phyloP scores from a whole-genome alignment of 169 alveolate genomes.

The Plasmodium yoelii region DNA sequence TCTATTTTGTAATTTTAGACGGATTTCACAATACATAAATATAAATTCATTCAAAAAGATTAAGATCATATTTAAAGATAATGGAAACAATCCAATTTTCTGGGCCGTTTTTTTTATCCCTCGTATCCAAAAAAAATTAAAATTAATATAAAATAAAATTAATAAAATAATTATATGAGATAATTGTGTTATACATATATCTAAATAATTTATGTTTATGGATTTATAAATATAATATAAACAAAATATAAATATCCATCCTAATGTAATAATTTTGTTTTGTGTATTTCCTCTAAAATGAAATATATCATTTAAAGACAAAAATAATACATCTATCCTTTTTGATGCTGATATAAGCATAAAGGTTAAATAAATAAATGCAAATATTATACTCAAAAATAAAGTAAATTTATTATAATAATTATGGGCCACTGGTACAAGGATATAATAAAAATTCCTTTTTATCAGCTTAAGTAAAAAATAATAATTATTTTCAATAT shows the following conservation, averaged over 20 bases:
- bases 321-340: slow-evolving; percentile 53
- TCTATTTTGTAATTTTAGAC: slow-evolving; percentile 11
- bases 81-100: slow-evolving; percentile 19
- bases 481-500: slow-evolving; percentile 28
- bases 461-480: slow-evolving; percentile 31
- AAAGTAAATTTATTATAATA: slow-evolving; percentile 19
- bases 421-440: slow-evolving; percentile 48
- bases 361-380: slow-evolving; percentile 22
- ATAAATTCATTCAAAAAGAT: slow-evolving; percentile 30
- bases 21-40: slow-evolving; percentile 43
- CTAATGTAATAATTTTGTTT: not conserved
- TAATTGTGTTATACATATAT: slow-evolving; percentile 11
- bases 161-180: slow-evolving; percentile 31
- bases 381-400: slow-evolving; percentile 27
- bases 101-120: slow-evolving; percentile 53
- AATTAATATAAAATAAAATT: slow-evolving; percentile 41
- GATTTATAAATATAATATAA: slow-evolving; percentile 26
- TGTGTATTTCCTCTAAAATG: not conserved
- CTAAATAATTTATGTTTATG: slow-evolving; percentile 17
- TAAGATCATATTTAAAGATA: slow-evolving; percentile 7
- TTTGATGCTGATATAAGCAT: slow-evolving; percentile 49
- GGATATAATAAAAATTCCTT: slow-evolving; percentile 23
- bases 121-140: slow-evolving; percentile 64
- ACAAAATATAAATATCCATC: slow-evolving; percentile 36
- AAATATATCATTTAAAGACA: slow-evolving; percentile 36